A percentile compares a stretch with the other conserved stretches of the same genome.
These are phyloP conservation scores for Plenodomus lindquistii DNA, from an alignment of 2,329 filamentous ascomycete species.

Conservation along the genomic window DNA sequence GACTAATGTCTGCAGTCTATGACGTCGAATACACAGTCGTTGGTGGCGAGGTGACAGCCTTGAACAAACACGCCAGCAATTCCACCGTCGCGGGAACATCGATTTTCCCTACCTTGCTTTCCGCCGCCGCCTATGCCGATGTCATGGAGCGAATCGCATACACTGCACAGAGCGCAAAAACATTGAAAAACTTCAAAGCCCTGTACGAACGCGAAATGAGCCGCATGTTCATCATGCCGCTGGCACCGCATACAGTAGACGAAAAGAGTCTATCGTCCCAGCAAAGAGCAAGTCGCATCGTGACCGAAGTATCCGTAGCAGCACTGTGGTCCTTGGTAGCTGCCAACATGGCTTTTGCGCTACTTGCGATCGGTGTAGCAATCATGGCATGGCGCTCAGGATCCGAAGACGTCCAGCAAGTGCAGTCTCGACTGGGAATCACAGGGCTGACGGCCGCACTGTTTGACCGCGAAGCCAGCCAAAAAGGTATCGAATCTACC, in stretches of 20 bases:
- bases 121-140: too few relatives aligned
- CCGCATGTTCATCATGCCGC: too few relatives aligned
- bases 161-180: too few relatives aligned
- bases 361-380: background rate
- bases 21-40: background rate
- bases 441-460: slow-evolving; percentile 1
- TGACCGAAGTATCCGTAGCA: background rate
- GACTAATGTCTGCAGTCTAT: background rate
- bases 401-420: background rate
- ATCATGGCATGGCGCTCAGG: background rate
- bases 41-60: background rate
- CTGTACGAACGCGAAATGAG: too few relatives aligned
- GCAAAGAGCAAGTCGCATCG: background rate
- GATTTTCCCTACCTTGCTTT: background rate
- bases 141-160: too few relatives aligned
- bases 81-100: background rate
- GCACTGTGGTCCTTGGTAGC: background rate
- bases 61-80: background rate
- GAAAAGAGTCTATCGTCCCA: too few relatives aligned
- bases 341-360: background rate
- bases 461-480: background rate
- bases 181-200: too few relatives aligned
- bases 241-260: too few relatives aligned
- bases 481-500: background rate
- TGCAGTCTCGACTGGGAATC: background rate